These are phyloP conservation scores for Athelia sp. DNA, from an alignment of 1,284 basidiomycete genomes.

Conservation along the genomic window DNA sequence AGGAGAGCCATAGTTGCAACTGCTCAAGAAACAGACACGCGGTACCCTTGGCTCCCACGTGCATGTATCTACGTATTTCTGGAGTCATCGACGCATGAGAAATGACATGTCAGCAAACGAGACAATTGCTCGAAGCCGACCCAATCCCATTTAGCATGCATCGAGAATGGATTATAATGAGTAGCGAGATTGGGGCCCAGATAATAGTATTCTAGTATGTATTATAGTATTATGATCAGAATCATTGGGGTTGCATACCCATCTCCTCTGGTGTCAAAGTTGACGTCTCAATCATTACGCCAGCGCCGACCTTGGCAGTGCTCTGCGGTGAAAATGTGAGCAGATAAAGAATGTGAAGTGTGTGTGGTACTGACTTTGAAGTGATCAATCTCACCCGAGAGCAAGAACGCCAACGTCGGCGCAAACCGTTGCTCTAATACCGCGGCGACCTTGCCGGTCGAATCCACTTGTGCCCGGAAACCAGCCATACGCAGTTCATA, in stretches of 20 bases:
- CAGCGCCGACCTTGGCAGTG: constrained; percentile 90
- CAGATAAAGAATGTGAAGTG: no score
- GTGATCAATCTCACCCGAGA: constrained; percentile 98
- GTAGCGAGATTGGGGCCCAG: background rate
- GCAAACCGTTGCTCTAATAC: constrained; percentile 95
- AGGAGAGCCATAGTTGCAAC: no score
- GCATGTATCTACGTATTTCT: no score
- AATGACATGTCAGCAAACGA: no score
- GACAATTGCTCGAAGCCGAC: no score
- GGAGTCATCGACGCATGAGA: no score
- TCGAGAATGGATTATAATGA: background rate
- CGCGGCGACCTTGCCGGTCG: constrained; percentile 90
- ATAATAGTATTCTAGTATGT: constrained; percentile 2
- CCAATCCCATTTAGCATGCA: no score
- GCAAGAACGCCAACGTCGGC: constrained; percentile 91
- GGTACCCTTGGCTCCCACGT: no score
- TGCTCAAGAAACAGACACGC: no score
- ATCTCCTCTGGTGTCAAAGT: constrained; percentile 76
- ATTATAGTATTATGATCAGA: background rate
- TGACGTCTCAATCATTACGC: constrained; percentile 92
- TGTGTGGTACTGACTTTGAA: constrained; percentile 84
- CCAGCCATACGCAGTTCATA: constrained; percentile 95
- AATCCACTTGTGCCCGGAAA: constrained; percentile 90
- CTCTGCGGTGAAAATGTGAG: constrained; percentile 47
- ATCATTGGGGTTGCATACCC: constrained; percentile 25